These are phyloP conservation scores for Xylariaceae sp. DNA, from an alignment of 2,329 filamentous ascomycete genomes.

Conservation along the genomic window DNA sequence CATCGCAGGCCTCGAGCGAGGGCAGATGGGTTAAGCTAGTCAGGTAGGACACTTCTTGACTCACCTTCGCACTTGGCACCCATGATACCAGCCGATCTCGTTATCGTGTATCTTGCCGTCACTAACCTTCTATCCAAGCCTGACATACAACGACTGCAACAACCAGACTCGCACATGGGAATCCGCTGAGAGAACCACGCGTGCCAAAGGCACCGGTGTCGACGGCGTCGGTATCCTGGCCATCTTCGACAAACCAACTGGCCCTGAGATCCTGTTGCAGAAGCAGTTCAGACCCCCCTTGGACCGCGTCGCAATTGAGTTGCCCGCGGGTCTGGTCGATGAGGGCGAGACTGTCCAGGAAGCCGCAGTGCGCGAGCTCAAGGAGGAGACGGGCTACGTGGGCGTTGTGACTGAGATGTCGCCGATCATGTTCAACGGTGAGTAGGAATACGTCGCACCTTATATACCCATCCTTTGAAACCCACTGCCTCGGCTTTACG, in stretches of 20 bases:
- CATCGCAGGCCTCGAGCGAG: constrained; percentile 42
- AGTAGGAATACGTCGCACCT: not conserved
- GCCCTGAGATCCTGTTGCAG: constrained; percentile 56
- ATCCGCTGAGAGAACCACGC: constrained; percentile 64
- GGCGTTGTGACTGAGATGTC: constrained; percentile 46
- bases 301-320: constrained; percentile 54
- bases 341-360: constrained; percentile 56
- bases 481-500: not conserved
- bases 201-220: constrained; percentile 55
- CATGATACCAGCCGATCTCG: not conserved
- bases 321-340: constrained; percentile 61
- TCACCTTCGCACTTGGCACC: not conserved
- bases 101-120: not conserved
- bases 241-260: constrained; percentile 52
- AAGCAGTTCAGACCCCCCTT: constrained; percentile 63
- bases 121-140: constrained; percentile 35
- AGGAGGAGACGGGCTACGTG: constrained; percentile 63
- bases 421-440: constrained; percentile 33
- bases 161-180: constrained; percentile 62
- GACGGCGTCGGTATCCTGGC: constrained; percentile 71
- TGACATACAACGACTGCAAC: constrained; percentile 59
- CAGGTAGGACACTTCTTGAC: constrained; percentile 40
- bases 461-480: too few species aligned
- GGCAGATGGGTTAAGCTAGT: constrained; percentile 57
- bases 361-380: constrained; percentile 58